Evolutionary conservation across 2,329 filamentous ascomycete genomes (phyloP).

Genomic region (Beauveria asiatica): DNA sequence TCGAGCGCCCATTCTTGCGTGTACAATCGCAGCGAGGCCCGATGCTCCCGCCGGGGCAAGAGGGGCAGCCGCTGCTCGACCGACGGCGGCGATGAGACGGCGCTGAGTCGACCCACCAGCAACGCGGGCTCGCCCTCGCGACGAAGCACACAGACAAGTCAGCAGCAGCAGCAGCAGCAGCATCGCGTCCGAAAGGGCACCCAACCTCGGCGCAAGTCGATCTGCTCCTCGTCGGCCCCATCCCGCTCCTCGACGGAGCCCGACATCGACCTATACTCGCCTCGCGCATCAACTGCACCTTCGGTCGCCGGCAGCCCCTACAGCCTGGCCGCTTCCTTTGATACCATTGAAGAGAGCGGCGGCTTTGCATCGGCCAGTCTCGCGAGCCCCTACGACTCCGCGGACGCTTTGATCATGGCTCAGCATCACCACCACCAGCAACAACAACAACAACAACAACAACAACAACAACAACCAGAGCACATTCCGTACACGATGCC

Average conservation of each 20-base stretch:
- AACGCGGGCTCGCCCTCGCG: slow-evolving; percentile 6
- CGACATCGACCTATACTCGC: neutral
- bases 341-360: neutral
- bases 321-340: slow-evolving; percentile 1
- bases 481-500: slow-evolving; percentile 2
- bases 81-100: slow-evolving; percentile 11
- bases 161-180: neutral
- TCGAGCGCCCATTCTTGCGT: slow-evolving; percentile 24
- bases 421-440: neutral
- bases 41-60: slow-evolving; percentile 23
- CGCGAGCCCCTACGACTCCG: neutral
- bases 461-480: neutral
- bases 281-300: neutral
- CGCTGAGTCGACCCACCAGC: slow-evolving; percentile 2
- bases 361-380: neutral
- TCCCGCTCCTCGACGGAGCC: slow-evolving; percentile 8
- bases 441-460: neutral
- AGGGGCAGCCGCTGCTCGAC: slow-evolving; percentile 17
- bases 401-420: neutral
- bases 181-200: slow-evolving; percentile 5
- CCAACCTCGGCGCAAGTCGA: slow-evolving; percentile 7
- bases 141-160: neutral
- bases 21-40: slow-evolving; percentile 26
- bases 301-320: slow-evolving; percentile 7
- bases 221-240: neutral